These are phyloP conservation scores for Betula pendula DNA, from an alignment of 306 rosid genomes.

Conservation along the genomic window DNA sequence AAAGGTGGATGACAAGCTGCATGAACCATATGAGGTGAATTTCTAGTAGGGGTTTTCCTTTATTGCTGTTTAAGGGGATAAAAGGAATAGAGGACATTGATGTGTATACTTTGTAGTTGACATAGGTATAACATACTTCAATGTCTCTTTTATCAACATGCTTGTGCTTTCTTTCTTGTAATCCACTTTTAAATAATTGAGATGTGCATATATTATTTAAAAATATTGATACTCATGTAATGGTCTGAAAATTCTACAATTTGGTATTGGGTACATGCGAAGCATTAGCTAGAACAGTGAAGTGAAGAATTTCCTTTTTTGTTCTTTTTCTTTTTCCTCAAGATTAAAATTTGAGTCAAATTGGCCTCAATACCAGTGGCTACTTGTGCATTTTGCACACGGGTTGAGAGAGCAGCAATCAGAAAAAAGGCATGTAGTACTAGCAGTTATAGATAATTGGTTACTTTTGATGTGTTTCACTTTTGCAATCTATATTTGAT, in stretches of 20 bases:
- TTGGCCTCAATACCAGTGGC: not conserved
- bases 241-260: not conserved
- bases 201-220: not conserved
- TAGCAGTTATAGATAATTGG: not conserved
- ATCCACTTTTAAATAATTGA: not conserved
- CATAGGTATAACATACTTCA: not conserved
- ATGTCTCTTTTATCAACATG: not conserved
- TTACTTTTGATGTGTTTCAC: not conserved
- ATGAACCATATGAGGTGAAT: constrained; percentile 92
- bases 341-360: not conserved
- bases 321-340: not conserved
- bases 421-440: not conserved
- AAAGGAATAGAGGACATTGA: not conserved
- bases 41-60: constrained; percentile 10
- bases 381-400: not conserved
- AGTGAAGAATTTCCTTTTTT: not conserved
- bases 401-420: not conserved
- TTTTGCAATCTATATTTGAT: not conserved
- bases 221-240: not conserved
- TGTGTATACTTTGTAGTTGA: not conserved
- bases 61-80: not conserved
- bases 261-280: not conserved
- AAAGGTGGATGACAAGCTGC: constrained; percentile 61
- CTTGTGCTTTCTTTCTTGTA: not conserved
- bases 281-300: not conserved